These are phyloP conservation scores for Phytopythium delawarense DNA, from an alignment of 352 stramenopile genomes.

Conservation along the genomic window DNA sequence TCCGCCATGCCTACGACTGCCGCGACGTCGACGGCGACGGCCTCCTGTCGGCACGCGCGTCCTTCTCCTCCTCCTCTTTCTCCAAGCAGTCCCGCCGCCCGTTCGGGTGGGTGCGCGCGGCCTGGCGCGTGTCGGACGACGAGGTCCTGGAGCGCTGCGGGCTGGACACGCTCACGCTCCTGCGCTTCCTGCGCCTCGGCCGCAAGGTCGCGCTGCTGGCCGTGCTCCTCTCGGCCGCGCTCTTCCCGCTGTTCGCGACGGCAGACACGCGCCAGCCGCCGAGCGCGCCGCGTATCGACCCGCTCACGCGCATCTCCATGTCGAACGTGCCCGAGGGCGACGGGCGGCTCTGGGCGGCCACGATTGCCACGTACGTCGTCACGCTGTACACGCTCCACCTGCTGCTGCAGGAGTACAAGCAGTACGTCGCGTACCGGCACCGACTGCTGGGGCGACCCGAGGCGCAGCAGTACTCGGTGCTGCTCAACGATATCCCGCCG, in stretches of 20 bases:
- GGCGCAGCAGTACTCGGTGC: conserved; percentile 64
- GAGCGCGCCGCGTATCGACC: conserved; percentile 28
- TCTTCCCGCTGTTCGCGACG: conserved; percentile 75
- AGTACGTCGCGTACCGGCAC: conserved; percentile 60
- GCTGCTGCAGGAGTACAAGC: conserved; percentile 54
- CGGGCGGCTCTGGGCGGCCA: conserved; percentile 58
- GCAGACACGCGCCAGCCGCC: conserved; percentile 17
- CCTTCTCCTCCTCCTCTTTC: neutral
- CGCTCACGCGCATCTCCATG: conserved; percentile 66
- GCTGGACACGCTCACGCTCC: conserved; percentile 68
- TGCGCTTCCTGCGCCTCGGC: conserved; percentile 66
- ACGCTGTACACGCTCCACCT: conserved; percentile 51
- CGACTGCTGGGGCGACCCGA: conserved; percentile 48
- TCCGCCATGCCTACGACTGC: conserved; percentile 50
- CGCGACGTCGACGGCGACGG: conserved; percentile 30
- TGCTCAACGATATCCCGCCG: conserved; percentile 66
- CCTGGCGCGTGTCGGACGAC: conserved; percentile 46
- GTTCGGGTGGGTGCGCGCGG: conserved; percentile 52
- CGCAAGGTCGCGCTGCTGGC: conserved; percentile 63
- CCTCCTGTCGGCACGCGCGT: conserved; percentile 20
- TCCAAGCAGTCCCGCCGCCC: conserved; percentile 4
- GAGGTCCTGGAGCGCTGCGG: conserved; percentile 68
- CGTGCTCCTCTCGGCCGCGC: conserved; percentile 41
- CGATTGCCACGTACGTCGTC: conserved; percentile 48
- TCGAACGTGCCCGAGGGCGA: conserved; percentile 57